Evolutionary conservation across 345 rosid genomes (phyloP), one percentile per base, ranked within the genome.

Genomic region (Moricandia arvensis): DNA sequence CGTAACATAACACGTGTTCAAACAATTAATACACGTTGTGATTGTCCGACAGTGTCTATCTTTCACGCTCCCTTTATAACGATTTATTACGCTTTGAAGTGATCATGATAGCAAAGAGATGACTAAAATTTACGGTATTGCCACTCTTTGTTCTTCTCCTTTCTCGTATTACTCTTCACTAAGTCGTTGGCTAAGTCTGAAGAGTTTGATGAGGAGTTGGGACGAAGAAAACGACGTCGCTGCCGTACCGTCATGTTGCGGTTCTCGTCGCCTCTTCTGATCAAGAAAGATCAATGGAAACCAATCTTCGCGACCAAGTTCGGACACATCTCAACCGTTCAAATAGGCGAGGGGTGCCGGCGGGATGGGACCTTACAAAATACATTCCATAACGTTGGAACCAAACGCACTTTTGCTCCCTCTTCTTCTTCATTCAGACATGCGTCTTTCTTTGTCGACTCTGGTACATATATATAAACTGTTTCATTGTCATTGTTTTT

Each of bases 341-440:
- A 77, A 16, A 66, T 95, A 63, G 78, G 73, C 0, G 81, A 76
- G 68, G 81, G 81, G 53, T 79, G 81, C 5, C 5, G 81, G 81
- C 16, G 94, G 89, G 47, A 82, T 65, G 59, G 91, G 88, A 1
- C 81, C 80, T 21, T 84, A 75, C 79, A 85, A 83, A 69, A 82
- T 95, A 63, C 89, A 89, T 74, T 92, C 93, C 72, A 80, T 95
- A 80, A 90, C 94, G 1, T 30, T 95, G 72, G 89, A 92, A 70
- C 99, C 96, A 6, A 89, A 83, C 67, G 78, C 92, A 4, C 84
- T 95, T 27, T 85, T 95, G 77, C 96, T 95, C 13, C 97, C 99
- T 3, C 94, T 89, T 24, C 86, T 89, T 67, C 91, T 95, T 15
- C 94, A 85, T 73, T 81, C 97, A 1, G 90, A 87, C 80, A 89